Percentiles rank a stretch among this genome's conserved stretches.
These are phyloP conservation scores for Cordyceps javanica DNA, from an alignment of 2,329 filamentous ascomycete genomes.

Conservation along the genomic window DNA sequence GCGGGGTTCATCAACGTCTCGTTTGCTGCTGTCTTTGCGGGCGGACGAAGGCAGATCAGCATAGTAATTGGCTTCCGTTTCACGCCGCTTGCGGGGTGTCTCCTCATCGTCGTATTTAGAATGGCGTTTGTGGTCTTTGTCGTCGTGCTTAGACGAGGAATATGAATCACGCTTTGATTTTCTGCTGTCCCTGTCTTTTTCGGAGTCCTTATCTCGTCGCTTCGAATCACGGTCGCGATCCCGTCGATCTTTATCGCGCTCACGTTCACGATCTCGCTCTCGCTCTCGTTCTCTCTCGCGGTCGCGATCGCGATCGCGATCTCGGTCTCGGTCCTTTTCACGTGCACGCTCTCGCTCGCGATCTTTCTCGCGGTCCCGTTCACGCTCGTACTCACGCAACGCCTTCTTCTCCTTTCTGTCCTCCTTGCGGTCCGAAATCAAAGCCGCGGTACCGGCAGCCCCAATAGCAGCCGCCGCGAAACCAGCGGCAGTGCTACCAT, in stretches of 20 bases:
- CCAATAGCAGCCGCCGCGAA: conserved; percentile 43
- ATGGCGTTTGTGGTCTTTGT: conserved; percentile 24
- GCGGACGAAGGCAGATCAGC: conserved; percentile 19
- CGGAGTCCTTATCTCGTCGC: conserved; percentile 7
- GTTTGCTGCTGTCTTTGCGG: conserved; percentile 23
- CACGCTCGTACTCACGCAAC: conserved; percentile 14
- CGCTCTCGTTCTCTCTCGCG: conserved; percentile 18
- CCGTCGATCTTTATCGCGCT: conserved; percentile 21
- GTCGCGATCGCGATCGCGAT: too few relatives aligned
- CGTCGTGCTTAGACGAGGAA: conserved; percentile 20
- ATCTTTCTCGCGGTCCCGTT: conserved; percentile 10
- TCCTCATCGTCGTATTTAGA: conserved; percentile 29
- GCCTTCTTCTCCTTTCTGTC: conserved; percentile 19
- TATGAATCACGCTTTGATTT: conserved; percentile 26
- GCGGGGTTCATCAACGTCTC: conserved; percentile 24
- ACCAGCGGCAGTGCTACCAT: conserved; percentile 41
- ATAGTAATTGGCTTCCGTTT: conserved; percentile 20
- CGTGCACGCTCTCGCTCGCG: conserved; percentile 15
- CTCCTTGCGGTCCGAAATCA: conserved; percentile 22
- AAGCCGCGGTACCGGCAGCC: conserved; percentile 35
- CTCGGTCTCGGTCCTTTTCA: conserved; percentile 17
- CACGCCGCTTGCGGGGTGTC: conserved; percentile 23
- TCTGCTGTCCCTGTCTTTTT: conserved; percentile 18
- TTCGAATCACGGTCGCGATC: conserved; percentile 26
- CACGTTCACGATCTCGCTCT: conserved; percentile 18